Conservation (phyloP, 2,329 filamentous ascomycete species). For the Aspergillus vadensis region DNA sequence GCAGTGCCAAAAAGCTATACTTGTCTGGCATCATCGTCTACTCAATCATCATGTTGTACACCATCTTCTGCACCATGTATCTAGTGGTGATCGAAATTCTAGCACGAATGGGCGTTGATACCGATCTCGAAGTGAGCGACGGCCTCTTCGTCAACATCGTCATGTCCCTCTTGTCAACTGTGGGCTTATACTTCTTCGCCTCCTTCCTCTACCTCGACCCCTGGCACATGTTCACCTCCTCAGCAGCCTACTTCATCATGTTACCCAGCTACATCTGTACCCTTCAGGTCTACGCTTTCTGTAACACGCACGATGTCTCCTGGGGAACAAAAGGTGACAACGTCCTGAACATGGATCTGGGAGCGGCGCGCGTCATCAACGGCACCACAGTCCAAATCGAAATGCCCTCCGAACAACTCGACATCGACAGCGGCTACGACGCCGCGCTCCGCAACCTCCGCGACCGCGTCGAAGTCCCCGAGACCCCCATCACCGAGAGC, state of each 20-base stretch:
- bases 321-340: conserved; percentile 99
- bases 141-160: conserved; percentile 96
- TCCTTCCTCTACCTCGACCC: conserved; percentile 95
- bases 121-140: conserved; percentile 64
- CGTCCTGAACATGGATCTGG: conserved; percentile 87
- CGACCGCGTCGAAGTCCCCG: conserved; percentile 81
- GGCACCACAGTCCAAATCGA: conserved; percentile 85
- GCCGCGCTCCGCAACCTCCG: conserved; percentile 94
- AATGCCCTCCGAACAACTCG: conserved; percentile 96
- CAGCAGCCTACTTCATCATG: conserved; percentile 87
- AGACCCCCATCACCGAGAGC: conserved; percentile 63
- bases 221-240: conserved; percentile 97
- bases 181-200: conserved; percentile 95
- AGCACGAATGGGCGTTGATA: conserved; percentile 45
- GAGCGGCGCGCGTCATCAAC: conserved; percentile 76
- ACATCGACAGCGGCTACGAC: conserved; percentile 97
- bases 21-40: conserved; percentile 87
- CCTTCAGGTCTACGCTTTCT: conserved; percentile 96
- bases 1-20: conserved; percentile 79
- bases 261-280: conserved; percentile 95
- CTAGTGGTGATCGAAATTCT: conserved; percentile 83
- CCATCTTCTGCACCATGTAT: conserved; percentile 82
- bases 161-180: conserved; percentile 81
- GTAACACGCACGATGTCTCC: conserved; percentile 97
- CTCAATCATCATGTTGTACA: conserved; percentile 92